phyloP scores from a whole-genome alignment of 352 stramenopile genomes.

The Pythium angustatum region DNA sequence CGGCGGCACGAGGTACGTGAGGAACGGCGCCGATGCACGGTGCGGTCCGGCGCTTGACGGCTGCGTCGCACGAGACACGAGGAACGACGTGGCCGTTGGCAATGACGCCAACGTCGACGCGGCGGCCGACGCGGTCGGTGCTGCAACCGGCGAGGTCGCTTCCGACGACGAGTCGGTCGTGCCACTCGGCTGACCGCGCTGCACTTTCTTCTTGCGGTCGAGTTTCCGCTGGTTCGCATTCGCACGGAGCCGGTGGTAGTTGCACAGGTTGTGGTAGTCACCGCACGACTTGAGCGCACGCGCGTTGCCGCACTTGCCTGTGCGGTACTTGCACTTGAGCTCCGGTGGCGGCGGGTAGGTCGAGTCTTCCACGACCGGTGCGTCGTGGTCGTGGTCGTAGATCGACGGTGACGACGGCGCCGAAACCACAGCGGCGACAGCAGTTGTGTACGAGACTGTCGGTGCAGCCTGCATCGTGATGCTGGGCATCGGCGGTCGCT shows the following conservation, averaged over 20 bases:
- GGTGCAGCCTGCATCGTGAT: conserved; percentile 3
- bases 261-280: conserved; percentile 83
- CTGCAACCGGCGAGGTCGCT: conserved; percentile 7
- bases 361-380: conserved; percentile 11
- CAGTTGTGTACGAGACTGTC: conserved; percentile 7
- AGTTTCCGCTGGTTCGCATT: conserved; percentile 85
- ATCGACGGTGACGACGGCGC: conserved; percentile 28
- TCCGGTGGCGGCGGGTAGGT: conserved; percentile 27
- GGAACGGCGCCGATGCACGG: not conserved
- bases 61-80: conserved; percentile 1
- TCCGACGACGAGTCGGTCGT: conserved; percentile 7
- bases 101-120: conserved; percentile 28
- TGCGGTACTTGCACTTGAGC: conserved; percentile 84
- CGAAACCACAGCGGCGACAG: too few species aligned
- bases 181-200: conserved; percentile 41
- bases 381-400: not conserved
- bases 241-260: conserved; percentile 75
- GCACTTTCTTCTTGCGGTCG: conserved; percentile 83
- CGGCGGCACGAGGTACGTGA: conserved; percentile 21
- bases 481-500: not conserved
- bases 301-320: conserved; percentile 72
- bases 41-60: not conserved
- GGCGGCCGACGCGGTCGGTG: conserved; percentile 11
- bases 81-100: conserved; percentile 22
- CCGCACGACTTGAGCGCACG: conserved; percentile 76